These are phyloP conservation scores for Xylariaceae sp. DNA, from an alignment of 2,329 filamentous ascomycete species.

Conservation along the genomic window DNA sequence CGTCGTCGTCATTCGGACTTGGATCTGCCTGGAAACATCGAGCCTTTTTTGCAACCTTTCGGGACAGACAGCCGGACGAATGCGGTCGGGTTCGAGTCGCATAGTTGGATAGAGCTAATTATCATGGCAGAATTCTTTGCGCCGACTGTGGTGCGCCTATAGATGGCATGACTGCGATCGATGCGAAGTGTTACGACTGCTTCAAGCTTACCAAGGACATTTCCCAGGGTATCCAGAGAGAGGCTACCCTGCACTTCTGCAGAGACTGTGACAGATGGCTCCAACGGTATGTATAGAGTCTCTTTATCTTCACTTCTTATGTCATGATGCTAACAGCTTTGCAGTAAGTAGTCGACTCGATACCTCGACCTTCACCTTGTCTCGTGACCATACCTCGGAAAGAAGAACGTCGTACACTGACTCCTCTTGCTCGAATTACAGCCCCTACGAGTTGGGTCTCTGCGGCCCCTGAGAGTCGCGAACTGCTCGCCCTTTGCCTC, in stretches of 20 bases:
- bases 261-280: slow-evolving; percentile 24
- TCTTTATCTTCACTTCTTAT: slow-evolving; percentile 48
- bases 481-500: slow-evolving; percentile 86
- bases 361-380: not conserved
- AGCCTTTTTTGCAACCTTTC: not conserved
- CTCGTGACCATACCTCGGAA: not conserved
- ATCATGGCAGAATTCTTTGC: slow-evolving; percentile 72
- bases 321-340: slow-evolving; percentile 39
- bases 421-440: not conserved
- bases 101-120: slow-evolving; percentile 1
- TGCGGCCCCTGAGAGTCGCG: slow-evolving; percentile 79
- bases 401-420: not conserved
- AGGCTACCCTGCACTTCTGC: slow-evolving; percentile 86
- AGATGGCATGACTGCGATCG: slow-evolving; percentile 79
- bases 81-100: not conserved
- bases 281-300: slow-evolving; percentile 15
- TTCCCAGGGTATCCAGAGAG: slow-evolving; percentile 82
- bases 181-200: slow-evolving; percentile 92
- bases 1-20: not conserved
- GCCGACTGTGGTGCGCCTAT: slow-evolving; percentile 97
- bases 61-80: not conserved
- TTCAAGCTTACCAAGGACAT: slow-evolving; percentile 93
- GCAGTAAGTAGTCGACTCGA: slow-evolving; percentile 9
- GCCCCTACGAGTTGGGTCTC: slow-evolving; percentile 79
- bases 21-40: not conserved